Conservation (phyloP, 495 filamentous ascomycete genomes). For the Podospora australis region DNA sequence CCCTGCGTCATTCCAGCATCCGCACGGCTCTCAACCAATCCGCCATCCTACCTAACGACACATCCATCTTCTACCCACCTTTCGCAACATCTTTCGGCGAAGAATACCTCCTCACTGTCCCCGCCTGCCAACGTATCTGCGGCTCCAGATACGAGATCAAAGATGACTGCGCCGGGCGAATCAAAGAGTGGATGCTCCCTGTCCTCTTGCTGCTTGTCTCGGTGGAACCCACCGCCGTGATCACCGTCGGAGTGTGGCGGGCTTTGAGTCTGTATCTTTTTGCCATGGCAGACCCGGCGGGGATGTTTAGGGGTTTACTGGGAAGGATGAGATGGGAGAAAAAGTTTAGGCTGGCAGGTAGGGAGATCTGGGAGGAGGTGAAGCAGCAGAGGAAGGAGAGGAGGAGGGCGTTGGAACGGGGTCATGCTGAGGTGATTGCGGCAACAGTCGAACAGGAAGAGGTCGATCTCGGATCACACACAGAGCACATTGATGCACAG, state of each 20-base stretch:
- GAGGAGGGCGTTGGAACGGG: too few relatives aligned
- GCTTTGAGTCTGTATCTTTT: background rate
- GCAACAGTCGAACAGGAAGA: too few relatives aligned
- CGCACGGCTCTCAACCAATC: background rate
- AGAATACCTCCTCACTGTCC: background rate
- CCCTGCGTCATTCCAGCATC: background rate
- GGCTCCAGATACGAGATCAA: background rate
- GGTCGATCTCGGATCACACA: too few relatives aligned
- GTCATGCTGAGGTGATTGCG: too few relatives aligned
- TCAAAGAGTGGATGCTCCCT: background rate
- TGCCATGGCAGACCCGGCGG: background rate
- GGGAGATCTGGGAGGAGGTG: background rate
- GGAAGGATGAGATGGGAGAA: background rate
- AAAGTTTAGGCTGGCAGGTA: background rate
- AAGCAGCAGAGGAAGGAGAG: background rate
- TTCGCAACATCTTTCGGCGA: background rate
- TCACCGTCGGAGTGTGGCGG: background rate
- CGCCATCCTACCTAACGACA: background rate
- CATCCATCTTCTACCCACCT: background rate
- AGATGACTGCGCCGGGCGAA: background rate
- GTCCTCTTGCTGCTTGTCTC: background rate
- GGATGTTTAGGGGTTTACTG: background rate
- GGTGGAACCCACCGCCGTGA: background rate
- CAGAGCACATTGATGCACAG: too few relatives aligned
- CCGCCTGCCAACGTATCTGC: background rate